Evolutionary conservation across 257 asterid species (phyloP).

Genomic region (Nicotiana noctiflora): DNA sequence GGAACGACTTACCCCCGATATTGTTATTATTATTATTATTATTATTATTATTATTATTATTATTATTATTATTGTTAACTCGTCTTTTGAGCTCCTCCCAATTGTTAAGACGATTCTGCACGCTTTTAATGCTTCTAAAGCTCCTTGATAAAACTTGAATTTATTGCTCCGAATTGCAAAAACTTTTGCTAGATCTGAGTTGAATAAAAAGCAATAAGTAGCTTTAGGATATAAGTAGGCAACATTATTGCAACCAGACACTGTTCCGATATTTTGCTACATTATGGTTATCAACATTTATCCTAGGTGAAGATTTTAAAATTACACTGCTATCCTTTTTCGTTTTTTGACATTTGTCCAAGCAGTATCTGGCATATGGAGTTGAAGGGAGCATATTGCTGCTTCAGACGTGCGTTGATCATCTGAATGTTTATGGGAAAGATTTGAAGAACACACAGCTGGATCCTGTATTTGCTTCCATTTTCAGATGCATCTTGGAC

Average conservation of each 20-base stretch:
- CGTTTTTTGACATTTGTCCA: background rate
- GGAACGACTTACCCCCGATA: background rate
- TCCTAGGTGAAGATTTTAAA: background rate
- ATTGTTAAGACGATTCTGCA: background rate
- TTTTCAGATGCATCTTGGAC: conserved; percentile 64
- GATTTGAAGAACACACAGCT: conserved; percentile 54
- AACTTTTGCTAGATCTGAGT: background rate
- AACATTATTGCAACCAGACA: background rate
- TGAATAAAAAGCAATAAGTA: background rate
- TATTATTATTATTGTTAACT: too few relatives aligned
- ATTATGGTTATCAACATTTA: background rate
- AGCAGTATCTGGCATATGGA: conserved; percentile 59
- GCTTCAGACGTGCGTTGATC: conserved; percentile 63
- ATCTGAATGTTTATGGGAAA: conserved; percentile 44
- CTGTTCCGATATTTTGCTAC: background rate
- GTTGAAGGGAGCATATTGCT: conserved; percentile 69
- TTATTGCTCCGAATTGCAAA: background rate
- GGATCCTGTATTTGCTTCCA: conserved; percentile 58
- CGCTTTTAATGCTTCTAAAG: background rate
- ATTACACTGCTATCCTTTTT: background rate
- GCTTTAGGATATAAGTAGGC: background rate
- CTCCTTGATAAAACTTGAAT: background rate
- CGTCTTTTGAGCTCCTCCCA: background rate
- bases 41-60: too few relatives aligned
- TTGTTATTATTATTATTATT: background rate